phyloP scores from a whole-genome alignment of 345 rosid genomes.

The Brassica carinata region DNA sequence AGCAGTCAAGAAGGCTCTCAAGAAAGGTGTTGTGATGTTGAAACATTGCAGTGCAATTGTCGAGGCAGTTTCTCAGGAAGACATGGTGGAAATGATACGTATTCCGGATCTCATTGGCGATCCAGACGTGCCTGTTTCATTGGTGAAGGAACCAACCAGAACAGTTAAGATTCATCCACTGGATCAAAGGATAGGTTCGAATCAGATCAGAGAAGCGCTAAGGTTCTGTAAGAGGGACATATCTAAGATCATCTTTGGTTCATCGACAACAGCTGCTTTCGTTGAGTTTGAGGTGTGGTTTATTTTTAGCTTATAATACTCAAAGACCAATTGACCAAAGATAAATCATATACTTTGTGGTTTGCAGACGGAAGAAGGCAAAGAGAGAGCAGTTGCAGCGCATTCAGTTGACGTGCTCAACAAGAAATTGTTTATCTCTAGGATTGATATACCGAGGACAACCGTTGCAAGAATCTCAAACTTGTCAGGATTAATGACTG shows the following conservation, averaged over 20 bases:
- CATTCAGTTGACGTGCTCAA: slow-evolving; percentile 37
- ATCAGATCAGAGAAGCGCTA: slow-evolving; percentile 45
- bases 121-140: slow-evolving; percentile 41
- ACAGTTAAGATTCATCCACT: slow-evolving; percentile 41
- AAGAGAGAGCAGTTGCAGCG: slow-evolving; percentile 41
- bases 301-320: background rate
- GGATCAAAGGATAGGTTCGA: slow-evolving; percentile 30
- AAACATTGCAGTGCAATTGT: background rate
- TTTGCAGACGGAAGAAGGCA: slow-evolving; percentile 48
- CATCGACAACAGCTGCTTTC: slow-evolving; percentile 41
- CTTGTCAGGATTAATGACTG: background rate
- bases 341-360: background rate
- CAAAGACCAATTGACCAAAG: background rate
- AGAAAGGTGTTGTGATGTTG: slow-evolving; percentile 23
- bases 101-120: slow-evolving; percentile 50
- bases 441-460: slow-evolving; percentile 56
- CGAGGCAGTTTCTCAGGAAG: slow-evolving; percentile 39
- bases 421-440: slow-evolving; percentile 37
- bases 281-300: slow-evolving; percentile 50
- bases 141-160: slow-evolving; percentile 47
- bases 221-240: slow-evolving; percentile 39
- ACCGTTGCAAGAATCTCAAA: slow-evolving; percentile 46
- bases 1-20: slow-evolving; percentile 39
- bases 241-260: slow-evolving; percentile 39
- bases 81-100: slow-evolving; percentile 20